phyloP scores from a whole-genome alignment of 768 basidiomycete species.

The Russula lepida region DNA sequence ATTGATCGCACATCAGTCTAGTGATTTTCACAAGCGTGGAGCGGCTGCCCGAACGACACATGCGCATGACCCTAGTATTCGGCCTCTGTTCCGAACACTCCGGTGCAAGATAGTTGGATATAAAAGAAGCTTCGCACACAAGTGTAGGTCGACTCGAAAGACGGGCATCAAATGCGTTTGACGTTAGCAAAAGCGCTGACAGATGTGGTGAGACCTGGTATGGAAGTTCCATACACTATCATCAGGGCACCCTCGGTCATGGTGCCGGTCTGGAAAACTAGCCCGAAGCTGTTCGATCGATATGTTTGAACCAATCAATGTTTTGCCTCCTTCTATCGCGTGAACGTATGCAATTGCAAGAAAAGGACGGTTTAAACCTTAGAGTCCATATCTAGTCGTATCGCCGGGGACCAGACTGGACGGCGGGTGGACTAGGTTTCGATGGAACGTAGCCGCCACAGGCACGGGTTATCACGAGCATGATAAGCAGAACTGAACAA shows the following conservation, averaged over 20 bases:
- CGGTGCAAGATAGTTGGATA: not conserved
- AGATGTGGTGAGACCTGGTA: not conserved
- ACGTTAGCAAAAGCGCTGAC: not conserved
- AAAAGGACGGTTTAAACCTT: not conserved
- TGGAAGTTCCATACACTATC: not conserved
- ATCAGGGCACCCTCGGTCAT: not conserved
- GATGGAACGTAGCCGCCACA: slow-evolving; percentile 11
- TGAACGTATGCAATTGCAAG: not conserved
- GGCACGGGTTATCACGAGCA: slow-evolving; percentile 9
- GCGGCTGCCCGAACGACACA: not conserved
- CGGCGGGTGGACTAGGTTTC: not conserved
- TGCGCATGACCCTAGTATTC: not conserved
- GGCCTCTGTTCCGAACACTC: not conserved
- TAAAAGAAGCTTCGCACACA: not conserved
- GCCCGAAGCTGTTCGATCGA: not conserved
- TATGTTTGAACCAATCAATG: not conserved
- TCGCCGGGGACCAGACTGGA: slow-evolving; percentile 12
- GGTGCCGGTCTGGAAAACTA: not conserved
- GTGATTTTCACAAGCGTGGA: not conserved
- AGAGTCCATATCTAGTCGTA: not conserved
- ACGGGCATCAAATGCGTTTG: not conserved
- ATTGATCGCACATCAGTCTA: not conserved
- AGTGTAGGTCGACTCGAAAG: not conserved
- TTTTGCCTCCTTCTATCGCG: not conserved
- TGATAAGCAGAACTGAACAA: not conserved